Base-by-base conservation (phyloP, 306 rosid species). In the Rosa rugosa region DNA sequence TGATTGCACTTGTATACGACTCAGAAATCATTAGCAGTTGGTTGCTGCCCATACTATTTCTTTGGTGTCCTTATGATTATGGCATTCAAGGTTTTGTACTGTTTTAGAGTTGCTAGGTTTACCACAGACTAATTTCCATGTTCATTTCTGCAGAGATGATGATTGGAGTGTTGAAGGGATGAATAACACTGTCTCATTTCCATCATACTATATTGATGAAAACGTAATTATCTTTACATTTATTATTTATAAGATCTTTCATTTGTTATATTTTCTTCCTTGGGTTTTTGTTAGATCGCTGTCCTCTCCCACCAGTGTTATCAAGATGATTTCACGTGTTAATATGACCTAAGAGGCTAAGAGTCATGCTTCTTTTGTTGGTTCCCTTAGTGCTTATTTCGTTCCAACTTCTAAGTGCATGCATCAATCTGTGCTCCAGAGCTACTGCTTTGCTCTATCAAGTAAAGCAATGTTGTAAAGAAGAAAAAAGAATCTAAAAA, bases 131-230 rank as follows among this genome's bases (percentile, higher is more conserved):
- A 81, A 82, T 64, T 77, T 82, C 73, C 56, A n/a, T 41, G 57
- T 83, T 65, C 68, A 72, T 60, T 73, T 87, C 79, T 91, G 93
- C 99, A 94, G 99, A 84, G 93, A 87, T 60, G 97, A 92, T 70
- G 98, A 92, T 73, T 94, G 97, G 99, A 84, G 86, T 81, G 82
- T 94, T 84, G 99, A 94, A 82, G 99, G 84, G 84, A 83, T 81
- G 87, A 91, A 84, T 75, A 91, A 91, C 85, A 88, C 90, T 9
- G 86, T 92, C 63, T 87, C 97, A 45, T 94, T 95, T 83, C 99
- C 98, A 5, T 95, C 99, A 27, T 95, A 95, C 91, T 93, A 95
- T 82, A 93, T 95, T 85, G 98, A 95, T 82, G 98, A 95, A 91
- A 91, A 91, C 91, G 98, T 93, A 91, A 89, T 84, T 86, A 64